Evolutionary conservation across 352 stramenopile genomes (phyloP), one percentile per base, ranked within the genome.

Genomic region (Pythium apleroticum): DNA sequence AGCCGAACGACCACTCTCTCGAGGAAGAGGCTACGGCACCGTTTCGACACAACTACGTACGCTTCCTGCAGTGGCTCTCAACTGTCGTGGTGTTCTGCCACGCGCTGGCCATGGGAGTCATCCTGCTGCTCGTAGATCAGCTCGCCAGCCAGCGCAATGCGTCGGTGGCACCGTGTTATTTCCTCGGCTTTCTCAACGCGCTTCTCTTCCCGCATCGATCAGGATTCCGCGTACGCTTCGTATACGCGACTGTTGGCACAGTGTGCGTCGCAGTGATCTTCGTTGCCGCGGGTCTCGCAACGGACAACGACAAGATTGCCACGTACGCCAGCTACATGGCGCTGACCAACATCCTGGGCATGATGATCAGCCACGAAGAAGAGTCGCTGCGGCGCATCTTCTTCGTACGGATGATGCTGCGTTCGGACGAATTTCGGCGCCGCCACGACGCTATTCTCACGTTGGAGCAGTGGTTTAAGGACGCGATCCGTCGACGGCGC

Each of bases 351-450:
- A 66, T 80, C 4, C 35, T 81, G 4, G 76, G 68, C 11, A 76
- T 76, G 65, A 73, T 84, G 73, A 69, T 77, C 10, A 81, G 70
- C 52, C 68, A 80, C 48, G 71, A 84, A 69, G 73, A 84, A 58
- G 76, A 84, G 61, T 75, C 71, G 46, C 57, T 84, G 33, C 76
- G 73, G 5, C 69, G 73, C n/a, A 68, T 75, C 30, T 84, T 84
- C 49, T 81, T 84, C 55, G 68, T 77, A 20, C 70, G 72, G 2
- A 78, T 73, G 63, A 71, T 73, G 35, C 60, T 83, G 12, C 66
- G 75, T 12, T 77, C 71, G 1, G 66, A 77, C 6, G 75, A 80
- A 28, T 83, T 83, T 57, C 41, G 55, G 4, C 37, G 48, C 22
- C 69, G 65, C 7, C 66, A 80, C 57, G 73, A 70, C 27, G 73